phyloP scores from a whole-genome alignment of 148 eudicot species.

The Euryodendron excelsum region DNA sequence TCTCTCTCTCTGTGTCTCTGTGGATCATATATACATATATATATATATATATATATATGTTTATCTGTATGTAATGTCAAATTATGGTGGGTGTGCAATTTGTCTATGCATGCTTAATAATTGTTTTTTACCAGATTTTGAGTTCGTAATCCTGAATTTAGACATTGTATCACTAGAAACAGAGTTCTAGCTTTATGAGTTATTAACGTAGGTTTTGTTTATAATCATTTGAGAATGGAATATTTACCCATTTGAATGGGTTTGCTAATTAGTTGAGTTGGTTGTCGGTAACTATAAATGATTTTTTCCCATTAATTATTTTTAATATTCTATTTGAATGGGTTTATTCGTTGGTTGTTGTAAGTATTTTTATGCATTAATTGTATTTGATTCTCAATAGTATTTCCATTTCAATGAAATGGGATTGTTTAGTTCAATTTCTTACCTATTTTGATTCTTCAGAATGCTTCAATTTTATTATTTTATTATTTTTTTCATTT shows the following conservation, averaged over 20 bases:
- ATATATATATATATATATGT: background rate
- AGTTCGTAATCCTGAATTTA: background rate
- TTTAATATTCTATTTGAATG: background rate
- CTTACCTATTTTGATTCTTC: background rate
- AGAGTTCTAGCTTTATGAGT: background rate
- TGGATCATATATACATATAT: background rate
- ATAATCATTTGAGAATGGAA: background rate
- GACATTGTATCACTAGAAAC: background rate
- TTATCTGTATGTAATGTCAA: too few relatives aligned
- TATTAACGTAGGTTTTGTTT: background rate
- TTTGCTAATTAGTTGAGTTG: background rate
- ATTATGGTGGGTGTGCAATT: background rate
- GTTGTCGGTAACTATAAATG: background rate
- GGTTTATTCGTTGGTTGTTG: background rate
- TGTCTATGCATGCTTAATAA: background rate
- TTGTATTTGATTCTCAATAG: background rate
- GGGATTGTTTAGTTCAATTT: background rate
- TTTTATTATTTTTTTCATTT: too few relatives aligned
- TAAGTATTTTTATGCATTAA: background rate
- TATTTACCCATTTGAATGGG: background rate
- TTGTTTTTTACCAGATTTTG: background rate
- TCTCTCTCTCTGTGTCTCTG: background rate
- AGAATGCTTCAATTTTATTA: too few relatives aligned
- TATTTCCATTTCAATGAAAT: background rate
- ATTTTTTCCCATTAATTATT: background rate